Percentiles rank a stretch among this genome's conserved stretches.
phyloP scores from a whole-genome alignment of 257 asterid genomes.

The Mentha longifolia region DNA sequence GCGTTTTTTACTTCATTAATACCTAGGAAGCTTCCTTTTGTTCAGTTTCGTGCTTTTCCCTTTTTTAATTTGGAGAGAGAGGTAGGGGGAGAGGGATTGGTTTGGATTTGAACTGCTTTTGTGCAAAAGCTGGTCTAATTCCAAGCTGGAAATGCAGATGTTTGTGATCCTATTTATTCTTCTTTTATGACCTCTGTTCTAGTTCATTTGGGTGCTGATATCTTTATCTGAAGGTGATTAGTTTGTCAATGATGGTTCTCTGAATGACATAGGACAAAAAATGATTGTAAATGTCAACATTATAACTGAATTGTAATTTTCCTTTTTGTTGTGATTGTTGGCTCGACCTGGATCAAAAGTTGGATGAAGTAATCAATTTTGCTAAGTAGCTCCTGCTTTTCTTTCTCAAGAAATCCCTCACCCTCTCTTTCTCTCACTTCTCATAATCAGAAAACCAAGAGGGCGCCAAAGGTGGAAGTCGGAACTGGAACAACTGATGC shows the following conservation, averaged over 20 bases:
- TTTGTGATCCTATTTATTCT: constrained; percentile 5
- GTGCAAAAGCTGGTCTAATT: background rate
- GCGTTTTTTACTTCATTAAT: too few relatives aligned
- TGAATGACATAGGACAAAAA: background rate
- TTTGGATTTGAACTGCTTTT: constrained; percentile 14
- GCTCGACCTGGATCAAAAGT: constrained; percentile 7
- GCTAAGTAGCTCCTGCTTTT: background rate
- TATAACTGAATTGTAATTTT: background rate
- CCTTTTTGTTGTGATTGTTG: background rate
- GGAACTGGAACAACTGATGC: constrained; percentile 93
- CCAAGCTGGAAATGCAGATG: background rate
- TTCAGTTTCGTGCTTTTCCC: background rate
- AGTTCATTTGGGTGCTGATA: background rate
- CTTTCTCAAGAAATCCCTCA: constrained; percentile 12
- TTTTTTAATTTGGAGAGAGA: background rate
- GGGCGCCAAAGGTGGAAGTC: constrained; percentile 93
- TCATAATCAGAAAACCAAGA: constrained; percentile 75
- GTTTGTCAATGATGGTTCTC: background rate
- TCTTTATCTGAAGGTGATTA: constrained; percentile 6
- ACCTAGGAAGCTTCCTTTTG: too few relatives aligned
- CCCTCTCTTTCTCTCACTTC: constrained; percentile 17
- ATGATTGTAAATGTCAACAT: background rate
- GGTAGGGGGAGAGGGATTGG: background rate
- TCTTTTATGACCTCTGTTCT: background rate
- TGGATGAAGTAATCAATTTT: constrained; percentile 2